phyloP scores from a whole-genome alignment of 2,329 filamentous ascomycete genomes.

The Epichloe scottii region DNA sequence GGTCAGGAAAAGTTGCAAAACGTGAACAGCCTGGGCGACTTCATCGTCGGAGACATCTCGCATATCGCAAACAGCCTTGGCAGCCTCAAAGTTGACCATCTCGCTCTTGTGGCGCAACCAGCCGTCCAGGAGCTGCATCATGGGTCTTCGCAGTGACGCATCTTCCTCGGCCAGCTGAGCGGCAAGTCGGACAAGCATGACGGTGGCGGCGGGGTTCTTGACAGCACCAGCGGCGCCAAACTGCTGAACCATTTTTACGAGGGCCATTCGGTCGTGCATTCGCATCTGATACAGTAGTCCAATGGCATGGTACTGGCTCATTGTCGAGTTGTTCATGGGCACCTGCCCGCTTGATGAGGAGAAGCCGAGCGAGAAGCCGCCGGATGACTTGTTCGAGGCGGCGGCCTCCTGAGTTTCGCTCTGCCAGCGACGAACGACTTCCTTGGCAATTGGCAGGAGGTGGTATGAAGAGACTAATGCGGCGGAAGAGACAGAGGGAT shows the following conservation, averaged over 20 bases:
- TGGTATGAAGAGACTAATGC: conserved; percentile 96
- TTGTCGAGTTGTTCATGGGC: conserved; percentile 85
- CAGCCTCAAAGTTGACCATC: conserved; percentile 98
- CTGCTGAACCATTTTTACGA: conserved; percentile 99
- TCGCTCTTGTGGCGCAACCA: conserved; percentile 98
- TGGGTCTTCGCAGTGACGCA: conserved; percentile 74
- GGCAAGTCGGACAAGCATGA: conserved; percentile 85
- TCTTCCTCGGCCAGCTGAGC: conserved; percentile 94
- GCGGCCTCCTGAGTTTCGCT: conserved; percentile 97
- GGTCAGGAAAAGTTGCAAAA: conserved; percentile 91
- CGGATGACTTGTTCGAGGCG: conserved; percentile 74
- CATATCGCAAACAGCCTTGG: conserved; percentile 95
- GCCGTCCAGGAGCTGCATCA: conserved; percentile 93
- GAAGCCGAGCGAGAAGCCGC: conserved; percentile 85
- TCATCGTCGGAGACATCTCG: conserved; percentile 86
- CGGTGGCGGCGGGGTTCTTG: conserved; percentile 85
- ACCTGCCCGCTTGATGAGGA: conserved; percentile 63
- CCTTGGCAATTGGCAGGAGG: conserved; percentile 86
- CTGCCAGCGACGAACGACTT: conserved; percentile 95
- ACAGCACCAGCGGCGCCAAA: conserved; percentile 84
- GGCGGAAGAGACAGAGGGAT: conserved; percentile 89
- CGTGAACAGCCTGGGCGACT: conserved; percentile 83
- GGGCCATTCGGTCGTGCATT: conserved; percentile 90
- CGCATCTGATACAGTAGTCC: conserved; percentile 97
- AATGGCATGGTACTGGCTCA: conserved; percentile 98